Conservation (phyloP, 2,329 filamentous ascomycete species). For the Keithomyces neogunnii region DNA sequence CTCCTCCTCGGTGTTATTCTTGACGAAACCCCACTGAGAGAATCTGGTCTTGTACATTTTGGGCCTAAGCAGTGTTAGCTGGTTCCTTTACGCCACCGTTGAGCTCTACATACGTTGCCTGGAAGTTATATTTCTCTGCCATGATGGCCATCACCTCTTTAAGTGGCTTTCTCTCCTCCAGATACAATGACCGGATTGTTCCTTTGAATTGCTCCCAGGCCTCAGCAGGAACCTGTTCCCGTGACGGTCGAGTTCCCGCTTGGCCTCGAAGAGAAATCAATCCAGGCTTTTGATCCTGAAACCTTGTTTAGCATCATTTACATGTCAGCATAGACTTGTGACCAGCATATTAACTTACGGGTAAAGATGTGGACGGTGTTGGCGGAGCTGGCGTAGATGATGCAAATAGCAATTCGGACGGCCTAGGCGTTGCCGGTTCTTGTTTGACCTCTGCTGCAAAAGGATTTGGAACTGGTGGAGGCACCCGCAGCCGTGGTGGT, state of each 20-base stretch:
- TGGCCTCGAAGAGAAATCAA: conserved; percentile 21
- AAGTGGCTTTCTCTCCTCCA: conserved; percentile 41
- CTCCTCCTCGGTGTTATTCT: conserved; percentile 46
- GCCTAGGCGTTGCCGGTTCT: conserved; percentile 21
- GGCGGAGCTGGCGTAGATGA: conserved; percentile 11
- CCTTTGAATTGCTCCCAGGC: conserved; percentile 39
- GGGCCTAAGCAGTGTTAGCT: conserved; percentile 26
- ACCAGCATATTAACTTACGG: conserved; percentile 16
- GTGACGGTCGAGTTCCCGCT: conserved; percentile 26
- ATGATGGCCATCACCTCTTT: conserved; percentile 44
- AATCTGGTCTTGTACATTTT: conserved; percentile 50
- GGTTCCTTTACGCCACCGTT: not conserved
- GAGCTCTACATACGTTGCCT: conserved; percentile 35
- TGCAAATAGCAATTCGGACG: conserved; percentile 13
- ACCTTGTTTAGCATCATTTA: conserved; percentile 2
- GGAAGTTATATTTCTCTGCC: conserved; percentile 38
- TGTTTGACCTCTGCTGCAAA: conserved; percentile 20
- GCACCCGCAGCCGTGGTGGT: conserved; percentile 19
- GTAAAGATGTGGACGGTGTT: conserved; percentile 7
- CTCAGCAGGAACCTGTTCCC: conserved; percentile 36
- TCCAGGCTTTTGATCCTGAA: conserved; percentile 18
- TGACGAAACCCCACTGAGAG: conserved; percentile 46
- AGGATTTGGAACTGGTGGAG: conserved; percentile 13
- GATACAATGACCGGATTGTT: conserved; percentile 36
- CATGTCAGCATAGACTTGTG: not conserved